A percentile compares a stretch with the other conserved stretches of the same genome.
Evolutionary conservation across 192 early-diverging fungal species (phyloP).

Genomic region (Linnemannia schmuckeri): DNA sequence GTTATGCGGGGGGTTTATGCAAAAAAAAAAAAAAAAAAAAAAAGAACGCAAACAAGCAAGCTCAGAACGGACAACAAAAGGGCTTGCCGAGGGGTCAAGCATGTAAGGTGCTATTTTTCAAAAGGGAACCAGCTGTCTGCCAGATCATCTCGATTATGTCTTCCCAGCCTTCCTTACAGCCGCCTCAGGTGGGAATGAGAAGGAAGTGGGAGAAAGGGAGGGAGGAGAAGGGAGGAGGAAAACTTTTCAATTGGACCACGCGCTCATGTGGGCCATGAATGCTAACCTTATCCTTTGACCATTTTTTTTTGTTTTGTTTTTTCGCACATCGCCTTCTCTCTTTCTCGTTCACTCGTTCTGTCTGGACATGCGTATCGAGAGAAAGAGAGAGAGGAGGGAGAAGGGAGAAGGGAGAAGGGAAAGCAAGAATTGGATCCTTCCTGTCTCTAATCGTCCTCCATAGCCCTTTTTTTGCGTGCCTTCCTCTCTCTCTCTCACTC

Average conservation of each 20-base stretch:
- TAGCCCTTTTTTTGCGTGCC: not conserved
- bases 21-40: not conserved
- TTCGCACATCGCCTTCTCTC: not conserved
- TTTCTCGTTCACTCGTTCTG: not conserved
- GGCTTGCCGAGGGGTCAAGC: not conserved
- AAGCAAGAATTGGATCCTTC: not conserved
- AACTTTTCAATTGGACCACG: not conserved
- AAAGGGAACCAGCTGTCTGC: no score
- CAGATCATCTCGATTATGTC: not conserved
- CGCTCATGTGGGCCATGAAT: slow-evolving; percentile 1
- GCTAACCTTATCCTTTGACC: slow-evolving; percentile 2
- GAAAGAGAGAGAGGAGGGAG: not conserved
- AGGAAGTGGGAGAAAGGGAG: not conserved
- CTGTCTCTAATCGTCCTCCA: not conserved
- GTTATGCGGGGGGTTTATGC: not conserved
- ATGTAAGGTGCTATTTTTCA: not conserved
- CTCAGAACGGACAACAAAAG: not conserved
- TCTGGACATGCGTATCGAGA: not conserved
- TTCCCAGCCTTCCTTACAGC: no score
- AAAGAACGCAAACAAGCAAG: not conserved
- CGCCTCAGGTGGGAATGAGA: not conserved
- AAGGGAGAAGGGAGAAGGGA: not conserved
- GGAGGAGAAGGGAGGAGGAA: not conserved
- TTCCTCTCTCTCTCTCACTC: not conserved
- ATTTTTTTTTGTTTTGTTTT: not conserved